A percentile compares a stretch with the other conserved stretches of the same genome.
phyloP scores from a whole-genome alignment of 305 asterid genomes.

The Solanum hybrid region DNA sequence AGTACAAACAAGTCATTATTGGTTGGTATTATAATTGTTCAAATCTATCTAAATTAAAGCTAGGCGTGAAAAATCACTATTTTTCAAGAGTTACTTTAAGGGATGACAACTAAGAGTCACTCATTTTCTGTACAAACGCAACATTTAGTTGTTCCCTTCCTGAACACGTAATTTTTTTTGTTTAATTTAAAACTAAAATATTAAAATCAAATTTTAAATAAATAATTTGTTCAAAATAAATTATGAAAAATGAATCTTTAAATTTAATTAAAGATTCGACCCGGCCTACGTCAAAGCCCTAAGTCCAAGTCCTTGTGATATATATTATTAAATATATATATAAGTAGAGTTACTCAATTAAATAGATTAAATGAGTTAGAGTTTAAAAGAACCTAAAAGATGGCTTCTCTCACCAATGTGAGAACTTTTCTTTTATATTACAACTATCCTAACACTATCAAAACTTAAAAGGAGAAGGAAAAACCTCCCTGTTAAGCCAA shows the following conservation, averaged over 20 bases:
- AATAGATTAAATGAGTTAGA: background rate
- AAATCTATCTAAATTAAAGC: background rate
- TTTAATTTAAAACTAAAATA: too few relatives aligned
- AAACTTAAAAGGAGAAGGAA: background rate
- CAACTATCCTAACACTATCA: background rate
- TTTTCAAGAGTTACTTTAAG: background rate
- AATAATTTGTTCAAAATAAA: too few relatives aligned
- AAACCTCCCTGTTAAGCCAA: background rate
- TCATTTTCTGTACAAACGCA: background rate
- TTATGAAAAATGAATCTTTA: background rate
- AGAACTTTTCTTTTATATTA: too few relatives aligned
- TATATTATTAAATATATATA: too few relatives aligned
- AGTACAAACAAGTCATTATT: background rate
- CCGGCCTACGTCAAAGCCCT: background rate
- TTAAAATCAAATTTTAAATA: too few relatives aligned
- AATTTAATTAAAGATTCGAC: background rate
- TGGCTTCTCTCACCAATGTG: background rate
- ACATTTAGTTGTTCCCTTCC: background rate
- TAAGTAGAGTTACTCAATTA: background rate
- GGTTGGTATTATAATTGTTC: background rate
- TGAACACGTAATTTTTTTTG: too few relatives aligned
- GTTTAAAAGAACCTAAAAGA: background rate
- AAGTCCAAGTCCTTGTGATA: background rate
- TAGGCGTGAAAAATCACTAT: background rate
- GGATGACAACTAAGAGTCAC: background rate